Base-by-base conservation (phyloP, 2,329 filamentous ascomycete species). In the Botrytis elliptica region DNA sequence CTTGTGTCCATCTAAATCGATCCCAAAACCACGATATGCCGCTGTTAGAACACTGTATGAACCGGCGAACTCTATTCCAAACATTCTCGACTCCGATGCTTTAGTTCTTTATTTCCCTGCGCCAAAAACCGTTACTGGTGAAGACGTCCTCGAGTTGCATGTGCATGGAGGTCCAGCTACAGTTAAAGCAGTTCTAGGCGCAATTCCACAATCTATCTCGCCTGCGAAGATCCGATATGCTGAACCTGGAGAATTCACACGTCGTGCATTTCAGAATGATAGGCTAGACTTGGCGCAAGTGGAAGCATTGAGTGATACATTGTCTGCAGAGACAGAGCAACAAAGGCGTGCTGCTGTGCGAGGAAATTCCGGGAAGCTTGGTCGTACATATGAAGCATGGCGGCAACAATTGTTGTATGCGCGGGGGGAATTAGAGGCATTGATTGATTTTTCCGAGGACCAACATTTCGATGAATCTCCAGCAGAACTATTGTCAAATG, bases 371-470 rank as follows among this genome's bases (percentile, higher is more conserved):
- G 91, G 91, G 36, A 83, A 86, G 0, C 85, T 98, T 20, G 90
- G 93, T 0, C 86, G 87, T 74, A 90, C 90, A 29, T 99, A 99
- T 81, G 94, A 98, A 77, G 79, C 79, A 16, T 99, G 96, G 96
- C 90, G 95, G 40, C 85, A 88, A 76, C 86, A 90, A 76, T 84
- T 99, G 29, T 85, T 98, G 10, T 87, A 92, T 75, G 95, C 95
- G 16, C 89, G 96, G 2, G 96, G 94, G 16, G 95, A 98, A 83
- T 87, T 99, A 57, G 96, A 99, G 83, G 96, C 96, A 0, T 84
- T 99, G 77, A 98, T 99, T 75, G 96, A 99, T 83, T 99, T 99
- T 81, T 92, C 93, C 1, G 96, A 99, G 82, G 96, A 98, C 79
- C 95, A 99, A 83, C 93, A 98, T 84, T 97, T 99, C 79, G 95